These are phyloP conservation scores for Schizosaccharomyces osmophilus DNA, from an alignment of 805 yeast genomes.

Conservation along the genomic window DNA sequence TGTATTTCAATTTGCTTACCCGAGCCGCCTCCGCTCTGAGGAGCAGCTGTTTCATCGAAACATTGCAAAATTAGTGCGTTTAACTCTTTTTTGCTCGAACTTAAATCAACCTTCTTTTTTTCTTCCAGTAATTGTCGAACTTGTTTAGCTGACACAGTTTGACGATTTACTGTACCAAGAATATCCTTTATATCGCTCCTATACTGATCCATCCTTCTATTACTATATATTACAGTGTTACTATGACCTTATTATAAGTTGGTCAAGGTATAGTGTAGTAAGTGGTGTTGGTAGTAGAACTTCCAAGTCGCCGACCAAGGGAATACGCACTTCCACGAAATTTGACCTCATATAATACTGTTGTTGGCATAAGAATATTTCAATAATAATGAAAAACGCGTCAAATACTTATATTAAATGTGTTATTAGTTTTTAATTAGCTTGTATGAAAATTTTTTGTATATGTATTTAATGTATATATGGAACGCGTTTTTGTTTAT, in stretches of 20 bases:
- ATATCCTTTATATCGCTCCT: neutral
- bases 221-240: neutral
- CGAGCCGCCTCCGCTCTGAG: neutral
- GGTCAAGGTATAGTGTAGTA: neutral
- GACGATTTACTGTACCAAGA: neutral
- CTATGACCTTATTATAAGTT: neutral
- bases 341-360: too few relatives aligned
- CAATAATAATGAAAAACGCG: too few relatives aligned
- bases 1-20: neutral
- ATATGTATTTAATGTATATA: too few relatives aligned
- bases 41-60: neutral
- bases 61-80: neutral
- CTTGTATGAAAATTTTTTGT: too few relatives aligned
- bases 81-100: neutral
- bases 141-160: neutral
- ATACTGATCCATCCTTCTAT: neutral
- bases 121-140: neutral
- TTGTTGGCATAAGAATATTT: too few relatives aligned
- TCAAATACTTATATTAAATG: too few relatives aligned
- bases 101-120: neutral
- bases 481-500: too few relatives aligned
- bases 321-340: too few relatives aligned
- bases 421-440: too few relatives aligned
- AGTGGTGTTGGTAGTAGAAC: neutral
- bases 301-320: neutral